A percentile compares a stretch with the other conserved stretches of the same genome.
phyloP scores from a whole-genome alignment of 2,329 filamentous ascomycete species.

The Botrytis tulipae region DNA sequence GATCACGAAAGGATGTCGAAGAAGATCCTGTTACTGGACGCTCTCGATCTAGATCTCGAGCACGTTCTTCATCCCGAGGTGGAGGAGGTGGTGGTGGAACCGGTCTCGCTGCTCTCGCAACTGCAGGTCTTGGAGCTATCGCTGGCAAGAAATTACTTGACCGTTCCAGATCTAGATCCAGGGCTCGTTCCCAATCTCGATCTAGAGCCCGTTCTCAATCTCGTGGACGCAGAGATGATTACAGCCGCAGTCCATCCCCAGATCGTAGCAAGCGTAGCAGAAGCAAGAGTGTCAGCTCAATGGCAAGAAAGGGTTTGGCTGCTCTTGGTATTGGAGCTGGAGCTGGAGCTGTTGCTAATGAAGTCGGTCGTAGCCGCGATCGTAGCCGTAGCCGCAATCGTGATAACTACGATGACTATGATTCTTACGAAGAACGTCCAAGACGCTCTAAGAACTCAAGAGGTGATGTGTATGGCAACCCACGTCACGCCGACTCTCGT shows the following conservation, averaged over 20 bases:
- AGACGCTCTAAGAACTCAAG: constrained; percentile 14
- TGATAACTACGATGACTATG: constrained; percentile 28
- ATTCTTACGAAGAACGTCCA: constrained; percentile 29
- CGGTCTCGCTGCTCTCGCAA: constrained; percentile 62
- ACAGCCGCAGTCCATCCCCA: constrained; percentile 36
- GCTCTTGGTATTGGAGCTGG: constrained; percentile 57
- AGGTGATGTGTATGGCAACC: constrained; percentile 34
- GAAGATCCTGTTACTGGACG: constrained; percentile 48
- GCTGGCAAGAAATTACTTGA: constrained; percentile 60
- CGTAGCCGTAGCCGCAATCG: constrained; percentile 31
- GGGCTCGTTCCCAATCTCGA: constrained; percentile 22
- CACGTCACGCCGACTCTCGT: constrained; percentile 36
- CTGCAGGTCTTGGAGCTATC: constrained; percentile 59
- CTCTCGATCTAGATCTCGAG: constrained; percentile 69
- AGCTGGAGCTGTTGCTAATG: constrained; percentile 40
- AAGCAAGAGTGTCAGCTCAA: constrained; percentile 65
- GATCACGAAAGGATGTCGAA: constrained; percentile 63
- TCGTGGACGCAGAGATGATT: constrained; percentile 34
- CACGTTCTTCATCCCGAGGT: constrained; percentile 52
- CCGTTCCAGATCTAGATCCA: constrained; percentile 54
- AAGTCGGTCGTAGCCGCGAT: constrained; percentile 26
- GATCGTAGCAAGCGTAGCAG: constrained; percentile 50
- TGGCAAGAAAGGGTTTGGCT: constrained; percentile 58
- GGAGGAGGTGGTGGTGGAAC: constrained; percentile 44
- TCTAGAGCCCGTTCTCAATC: constrained; percentile 39